Evolutionary conservation across 108 stramenopile species (phyloP).

Genomic region (Stephanodiscus triporus): DNA sequence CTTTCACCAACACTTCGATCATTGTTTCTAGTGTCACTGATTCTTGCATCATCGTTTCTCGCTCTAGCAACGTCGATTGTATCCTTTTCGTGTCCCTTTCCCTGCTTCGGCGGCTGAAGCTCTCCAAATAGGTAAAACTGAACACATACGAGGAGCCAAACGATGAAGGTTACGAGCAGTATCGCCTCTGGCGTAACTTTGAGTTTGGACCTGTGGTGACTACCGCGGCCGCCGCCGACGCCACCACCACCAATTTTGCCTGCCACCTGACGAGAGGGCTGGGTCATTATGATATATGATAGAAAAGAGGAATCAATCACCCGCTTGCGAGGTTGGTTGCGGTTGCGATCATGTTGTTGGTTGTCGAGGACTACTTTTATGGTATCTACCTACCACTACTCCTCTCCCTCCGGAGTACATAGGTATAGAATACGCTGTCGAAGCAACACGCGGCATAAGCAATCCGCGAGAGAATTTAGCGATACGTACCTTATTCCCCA

Average conservation of each 20-base stretch:
- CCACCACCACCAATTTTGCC: not conserved
- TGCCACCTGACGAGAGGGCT: conserved; percentile 7
- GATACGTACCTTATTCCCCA: too few species aligned
- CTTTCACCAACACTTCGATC: not conserved
- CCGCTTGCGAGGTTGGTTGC: too few species aligned
- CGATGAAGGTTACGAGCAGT: not conserved
- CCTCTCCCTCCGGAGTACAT: too few species aligned
- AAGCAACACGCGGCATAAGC: too few species aligned
- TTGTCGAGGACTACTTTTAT: too few species aligned
- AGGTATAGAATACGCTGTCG: too few species aligned
- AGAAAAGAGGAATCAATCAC: not conserved
- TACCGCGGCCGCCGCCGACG: not conserved
- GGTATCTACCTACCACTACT: too few species aligned
- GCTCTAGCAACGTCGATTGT: too few species aligned
- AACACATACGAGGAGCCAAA: conserved; percentile 3
- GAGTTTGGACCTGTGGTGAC: conserved; percentile 5
- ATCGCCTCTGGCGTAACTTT: conserved; percentile 5
- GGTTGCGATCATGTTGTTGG: too few species aligned
- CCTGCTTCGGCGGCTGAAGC: not conserved
- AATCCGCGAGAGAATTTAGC: too few species aligned
- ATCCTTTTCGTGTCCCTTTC: not conserved
- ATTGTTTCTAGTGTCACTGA: not conserved
- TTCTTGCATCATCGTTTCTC: too few species aligned
- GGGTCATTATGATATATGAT: conserved; percentile 11
- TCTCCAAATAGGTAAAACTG: conserved; percentile 1